Base-by-base conservation (phyloP, 2,329 filamentous ascomycete genomes). In the Ceratocystis ficicola region DNA sequence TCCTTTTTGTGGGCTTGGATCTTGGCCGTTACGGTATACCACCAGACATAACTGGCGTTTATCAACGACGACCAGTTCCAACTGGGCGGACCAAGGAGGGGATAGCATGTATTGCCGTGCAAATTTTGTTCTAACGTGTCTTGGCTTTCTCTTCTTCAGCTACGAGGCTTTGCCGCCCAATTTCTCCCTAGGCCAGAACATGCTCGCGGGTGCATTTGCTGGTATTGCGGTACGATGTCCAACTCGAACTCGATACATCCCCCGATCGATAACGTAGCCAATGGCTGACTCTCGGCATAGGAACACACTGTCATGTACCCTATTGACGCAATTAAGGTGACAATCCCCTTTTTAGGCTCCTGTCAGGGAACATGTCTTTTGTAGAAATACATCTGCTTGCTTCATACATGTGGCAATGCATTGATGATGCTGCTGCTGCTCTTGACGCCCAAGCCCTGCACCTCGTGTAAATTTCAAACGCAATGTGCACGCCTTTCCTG, bases 281-380 rank as follows among this genome's bases (percentile, higher is more conserved):
- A 36, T 22, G 17, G 41, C 48, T 65, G 30, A 63, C 57, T 28
- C 22, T 28, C 25, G 8, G 22, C 68, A 63, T 71, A 96, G 92
- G 93, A 97, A 79, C 93, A 97, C 77, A 95, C 93, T 68, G 92
- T 96, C 72, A 97, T 99, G 94, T 99, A 99, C 75, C 94, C 94
- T 22, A 89, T 99, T 74, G 94, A 99, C 79, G 85, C 95, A 71
- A 88, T 99, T 74, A 99, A 99, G 88, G 94, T 96, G 36, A 75
- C 66, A 62, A 50, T 36, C 66, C 20, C 10, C 36, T 1, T 41
- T 41, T 41, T 12, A 41, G 36, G 36, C 36, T 12, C 10, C 8
- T 41, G 36, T 41, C 3, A 12, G 3, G 36, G 36, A 41, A 41
- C 10, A 12, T 4, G 36, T 10, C 36, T 12, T 12, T 41, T 41